Evolutionary conservation across 2,329 filamentous ascomycete species (phyloP), one percentile per base, ranked within the genome.

Genomic region (Epichloe coenophiala): DNA sequence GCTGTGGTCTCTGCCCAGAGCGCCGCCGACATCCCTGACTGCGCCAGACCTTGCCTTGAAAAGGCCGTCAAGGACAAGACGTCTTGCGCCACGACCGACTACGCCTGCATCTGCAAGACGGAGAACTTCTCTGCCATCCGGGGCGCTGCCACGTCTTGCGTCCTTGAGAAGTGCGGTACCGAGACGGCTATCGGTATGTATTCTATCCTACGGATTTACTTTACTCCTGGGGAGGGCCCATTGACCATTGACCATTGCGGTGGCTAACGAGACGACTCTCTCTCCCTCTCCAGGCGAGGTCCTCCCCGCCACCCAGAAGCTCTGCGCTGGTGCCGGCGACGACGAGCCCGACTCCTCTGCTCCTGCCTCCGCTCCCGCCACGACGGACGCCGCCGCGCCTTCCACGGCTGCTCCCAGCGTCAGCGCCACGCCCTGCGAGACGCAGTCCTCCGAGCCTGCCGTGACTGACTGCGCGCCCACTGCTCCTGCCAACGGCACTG

Each of bases 131-230:
- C 55, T 36, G 48, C 53, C 13, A 53, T 71, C 59, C 61, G 63
- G 54, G 48, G 52, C 39, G 55, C 50, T 36, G 66, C 65, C 55
- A 67, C 63, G 45, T 12, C 42, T 51, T 71, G 68, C 53, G 65
- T 71, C 50, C 53, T 71, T 51, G 44, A 54, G 3, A 55, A 60
- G 49, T 71, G 69, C 55, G 66, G 67, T 53, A 41, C 60, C 41
- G 64, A 67, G 36, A 59, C 60, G 52, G 67, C 68, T 58, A 31
- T 70, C 48, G 60, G 68, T 71, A 65, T 46, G 68, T 68, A n/a
- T 9, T 31, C 23, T 19, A 23, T 21, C 19, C 19, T 21, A 21
- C 19, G 19, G 19, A 21, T 21, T 21, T 21, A 3, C 19, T 27
- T 6, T 19, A 23, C 8, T 27, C 23, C 23, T 27, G 6, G 23